Evolutionary conservation across 768 basidiomycete genomes (phyloP).

Genomic region (Boletus insuetus): DNA sequence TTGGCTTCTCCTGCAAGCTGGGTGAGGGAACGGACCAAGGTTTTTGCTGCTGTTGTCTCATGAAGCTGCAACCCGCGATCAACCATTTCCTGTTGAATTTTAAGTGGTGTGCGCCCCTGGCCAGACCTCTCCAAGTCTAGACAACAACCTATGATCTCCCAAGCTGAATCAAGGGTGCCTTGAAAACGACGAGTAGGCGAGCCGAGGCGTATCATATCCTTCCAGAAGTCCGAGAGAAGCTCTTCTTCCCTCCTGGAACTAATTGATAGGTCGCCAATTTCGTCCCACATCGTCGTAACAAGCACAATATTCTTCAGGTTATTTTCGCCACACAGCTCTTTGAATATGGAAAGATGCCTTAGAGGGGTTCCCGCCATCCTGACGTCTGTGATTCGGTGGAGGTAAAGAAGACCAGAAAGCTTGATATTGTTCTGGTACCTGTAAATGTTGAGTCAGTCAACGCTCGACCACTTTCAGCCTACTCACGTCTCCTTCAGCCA

Average conservation of each 20-base stretch:
- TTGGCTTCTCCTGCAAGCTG: slow-evolving; percentile 3
- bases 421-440: too few relatives aligned
- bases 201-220: too few relatives aligned
- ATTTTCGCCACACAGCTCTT: slow-evolving; percentile 11
- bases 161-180: too few relatives aligned
- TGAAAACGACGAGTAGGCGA: too few relatives aligned
- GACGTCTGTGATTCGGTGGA: too few relatives aligned
- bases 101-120: slow-evolving; percentile 1
- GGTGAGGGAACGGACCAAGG: slow-evolving; percentile 8
- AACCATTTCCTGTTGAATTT: slow-evolving; percentile 21
- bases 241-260: too few relatives aligned
- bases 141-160: background rate
- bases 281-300: slow-evolving; percentile 17
- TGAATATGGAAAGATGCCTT: background rate
- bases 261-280: too few relatives aligned
- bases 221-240: too few relatives aligned
- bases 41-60: slow-evolving; percentile 18
- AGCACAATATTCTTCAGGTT: slow-evolving; percentile 15
- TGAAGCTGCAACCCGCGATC: slow-evolving; percentile 4
- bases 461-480: background rate
- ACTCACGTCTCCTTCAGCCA: slow-evolving; percentile 17
- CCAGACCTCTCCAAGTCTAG: too few relatives aligned
- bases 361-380: slow-evolving; percentile 7
- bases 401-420: too few relatives aligned
- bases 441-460: slow-evolving; percentile 1